Conservation (phyloP, 768 basidiomycete genomes). For the Panaeolus cyanescens region DNA sequence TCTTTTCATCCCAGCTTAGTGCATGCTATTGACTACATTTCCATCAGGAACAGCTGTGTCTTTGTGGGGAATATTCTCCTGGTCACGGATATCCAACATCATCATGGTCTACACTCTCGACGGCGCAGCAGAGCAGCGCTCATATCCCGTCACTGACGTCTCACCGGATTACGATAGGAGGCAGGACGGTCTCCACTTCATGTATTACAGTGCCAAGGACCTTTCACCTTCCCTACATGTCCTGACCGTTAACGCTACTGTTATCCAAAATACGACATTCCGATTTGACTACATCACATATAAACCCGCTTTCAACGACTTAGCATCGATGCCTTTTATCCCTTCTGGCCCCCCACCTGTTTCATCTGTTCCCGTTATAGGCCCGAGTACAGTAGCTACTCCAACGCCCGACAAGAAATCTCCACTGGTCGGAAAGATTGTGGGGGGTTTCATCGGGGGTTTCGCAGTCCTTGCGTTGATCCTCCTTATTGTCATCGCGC, state of each 20-base stretch:
- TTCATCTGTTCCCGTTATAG: neutral
- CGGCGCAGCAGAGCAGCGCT: slow-evolving; percentile 12
- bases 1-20: neutral
- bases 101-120: slow-evolving; percentile 25
- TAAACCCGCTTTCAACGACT: slow-evolving; percentile 19
- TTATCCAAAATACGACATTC: slow-evolving; percentile 22
- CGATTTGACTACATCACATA: slow-evolving; percentile 29
- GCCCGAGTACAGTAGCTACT: too few species aligned
- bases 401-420: too few species aligned
- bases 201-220: slow-evolving; percentile 19
- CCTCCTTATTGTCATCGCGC: too few species aligned
- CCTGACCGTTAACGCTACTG: slow-evolving; percentile 21
- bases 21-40: neutral
- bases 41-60: slow-evolving; percentile 17
- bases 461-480: too few species aligned
- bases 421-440: too few species aligned
- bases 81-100: slow-evolving; percentile 20
- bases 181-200: slow-evolving; percentile 21
- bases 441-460: too few species aligned
- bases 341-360: neutral
- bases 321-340: slow-evolving; percentile 16
- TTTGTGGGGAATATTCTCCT: slow-evolving; percentile 25
- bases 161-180: slow-evolving; percentile 17
- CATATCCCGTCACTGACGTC: slow-evolving; percentile 18
- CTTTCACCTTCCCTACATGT: slow-evolving; percentile 22